These are phyloP conservation scores for Nicotiana knightiana DNA, from an alignment of 257 asterid genomes.

Conservation along the genomic window DNA sequence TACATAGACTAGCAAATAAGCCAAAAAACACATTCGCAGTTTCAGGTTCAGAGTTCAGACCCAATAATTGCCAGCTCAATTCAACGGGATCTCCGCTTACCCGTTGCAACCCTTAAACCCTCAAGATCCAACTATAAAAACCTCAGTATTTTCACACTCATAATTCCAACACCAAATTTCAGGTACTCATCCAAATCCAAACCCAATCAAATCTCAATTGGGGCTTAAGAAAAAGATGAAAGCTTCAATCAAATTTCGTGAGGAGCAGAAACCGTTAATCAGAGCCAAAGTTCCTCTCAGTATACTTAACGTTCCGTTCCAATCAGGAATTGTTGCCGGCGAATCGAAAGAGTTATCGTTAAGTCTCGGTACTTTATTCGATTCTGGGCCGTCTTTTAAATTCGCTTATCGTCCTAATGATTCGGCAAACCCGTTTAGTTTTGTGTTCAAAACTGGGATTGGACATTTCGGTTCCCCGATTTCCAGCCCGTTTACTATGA, in stretches of 20 bases:
- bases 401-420: slow-evolving; percentile 79
- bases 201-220: neutral
- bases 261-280: slow-evolving; percentile 71
- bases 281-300: slow-evolving; percentile 84
- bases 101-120: neutral
- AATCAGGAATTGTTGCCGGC: slow-evolving; percentile 77
- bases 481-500: slow-evolving; percentile 82
- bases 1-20: neutral
- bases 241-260: slow-evolving; percentile 93
- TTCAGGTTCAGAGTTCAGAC: no score
- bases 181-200: neutral
- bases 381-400: slow-evolving; percentile 67
- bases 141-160: neutral
- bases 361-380: slow-evolving; percentile 60
- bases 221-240: slow-evolving; percentile 39
- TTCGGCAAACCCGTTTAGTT: slow-evolving; percentile 62
- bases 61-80: neutral
- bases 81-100: neutral
- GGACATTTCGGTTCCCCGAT: slow-evolving; percentile 79
- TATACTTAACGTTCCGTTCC: slow-evolving; percentile 61
- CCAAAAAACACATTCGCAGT: neutral
- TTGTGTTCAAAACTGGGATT: slow-evolving; percentile 79
- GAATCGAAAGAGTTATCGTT: slow-evolving; percentile 70
- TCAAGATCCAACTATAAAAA: neutral
- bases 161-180: neutral